phyloP scores from a whole-genome alignment of 2,329 filamentous ascomycete genomes.

The Plectosphaerella plurivora region DNA sequence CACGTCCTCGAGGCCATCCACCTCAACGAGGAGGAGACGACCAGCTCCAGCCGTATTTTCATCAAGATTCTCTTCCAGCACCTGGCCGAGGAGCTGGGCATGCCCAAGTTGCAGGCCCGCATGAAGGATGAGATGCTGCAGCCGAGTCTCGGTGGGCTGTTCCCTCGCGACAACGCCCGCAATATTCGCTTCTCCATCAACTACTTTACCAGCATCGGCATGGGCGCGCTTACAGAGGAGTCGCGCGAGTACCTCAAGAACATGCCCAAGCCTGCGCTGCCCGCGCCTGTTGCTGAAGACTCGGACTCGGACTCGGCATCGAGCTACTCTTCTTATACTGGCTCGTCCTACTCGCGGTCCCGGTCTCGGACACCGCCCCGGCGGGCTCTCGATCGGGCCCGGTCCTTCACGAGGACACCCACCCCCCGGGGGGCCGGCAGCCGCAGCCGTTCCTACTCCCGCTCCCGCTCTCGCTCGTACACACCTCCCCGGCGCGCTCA shows the following conservation, averaged over 20 bases:
- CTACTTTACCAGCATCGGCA: conserved; percentile 97
- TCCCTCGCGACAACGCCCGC: conserved; percentile 82
- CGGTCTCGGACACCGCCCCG: conserved; percentile 36
- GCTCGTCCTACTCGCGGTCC: conserved; percentile 55
- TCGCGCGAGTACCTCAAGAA: conserved; percentile 91
- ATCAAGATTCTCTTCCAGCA: conserved; percentile 98
- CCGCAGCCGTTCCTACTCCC: conserved; percentile 29
- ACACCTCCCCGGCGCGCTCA: conserved; percentile 6
- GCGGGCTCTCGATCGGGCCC: conserved; percentile 28
- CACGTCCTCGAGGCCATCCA: conserved; percentile 81
- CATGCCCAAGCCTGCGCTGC: conserved; percentile 77
- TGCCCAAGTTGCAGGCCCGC: conserved; percentile 71
- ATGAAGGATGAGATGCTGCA: conserved; percentile 75
- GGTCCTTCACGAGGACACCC: conserved; percentile 28
- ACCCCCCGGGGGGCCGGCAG: conserved; percentile 19
- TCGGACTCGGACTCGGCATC: conserved; percentile 70
- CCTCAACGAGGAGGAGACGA: conserved; percentile 95
- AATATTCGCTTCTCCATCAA: conserved; percentile 98
- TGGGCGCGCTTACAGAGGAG: conserved; percentile 90
- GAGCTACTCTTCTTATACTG: conserved; percentile 72
- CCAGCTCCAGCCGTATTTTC: conserved; percentile 93
- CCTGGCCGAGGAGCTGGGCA: conserved; percentile 78
- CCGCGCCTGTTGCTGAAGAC: conserved; percentile 57
- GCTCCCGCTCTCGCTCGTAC: conserved; percentile 20
- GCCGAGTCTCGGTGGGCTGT: conserved; percentile 77